Evolutionary conservation across 2,329 filamentous ascomycete genomes (phyloP).

Genomic region (Neonectria ditissima): DNA sequence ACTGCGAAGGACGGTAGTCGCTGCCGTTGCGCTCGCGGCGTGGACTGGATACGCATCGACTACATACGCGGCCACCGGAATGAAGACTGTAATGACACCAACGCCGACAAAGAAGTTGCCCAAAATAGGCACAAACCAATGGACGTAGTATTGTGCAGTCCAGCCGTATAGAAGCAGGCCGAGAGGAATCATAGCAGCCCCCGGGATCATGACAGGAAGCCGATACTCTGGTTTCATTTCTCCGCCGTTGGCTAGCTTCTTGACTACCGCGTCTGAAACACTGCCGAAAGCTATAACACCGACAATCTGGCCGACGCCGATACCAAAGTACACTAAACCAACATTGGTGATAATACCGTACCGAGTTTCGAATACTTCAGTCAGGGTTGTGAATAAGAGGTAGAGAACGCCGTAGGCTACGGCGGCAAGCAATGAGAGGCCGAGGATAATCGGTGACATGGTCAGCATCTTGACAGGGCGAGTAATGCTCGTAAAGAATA

Average conservation of each 20-base stretch:
- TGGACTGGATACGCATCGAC: slow-evolving; percentile 36
- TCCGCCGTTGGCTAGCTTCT: slow-evolving; percentile 25
- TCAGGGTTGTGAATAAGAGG: slow-evolving; percentile 65
- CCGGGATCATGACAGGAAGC: slow-evolving; percentile 36
- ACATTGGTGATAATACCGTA: slow-evolving; percentile 47
- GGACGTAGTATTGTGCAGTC: slow-evolving; percentile 57
- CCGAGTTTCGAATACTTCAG: slow-evolving; percentile 57
- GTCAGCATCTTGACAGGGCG: slow-evolving; percentile 63
- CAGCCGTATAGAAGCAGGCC: slow-evolving; percentile 44
- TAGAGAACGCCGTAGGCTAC: slow-evolving; percentile 67
- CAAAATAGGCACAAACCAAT: slow-evolving; percentile 66
- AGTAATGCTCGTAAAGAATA: slow-evolving; percentile 49
- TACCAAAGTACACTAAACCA: slow-evolving; percentile 61
- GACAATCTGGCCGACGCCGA: slow-evolving; percentile 50
- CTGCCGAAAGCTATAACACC: slow-evolving; percentile 21
- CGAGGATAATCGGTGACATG: slow-evolving; percentile 56
- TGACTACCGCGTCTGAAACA: slow-evolving; percentile 28
- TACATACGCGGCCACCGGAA: slow-evolving; percentile 57
- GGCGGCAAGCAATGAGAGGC: slow-evolving; percentile 61
- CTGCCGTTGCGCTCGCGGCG: slow-evolving; percentile 35
- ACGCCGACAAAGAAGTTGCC: slow-evolving; percentile 55
- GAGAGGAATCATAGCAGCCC: slow-evolving; percentile 31
- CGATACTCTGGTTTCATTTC: slow-evolving; percentile 36
- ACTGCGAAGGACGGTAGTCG: slow-evolving; percentile 31
- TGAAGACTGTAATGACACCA: slow-evolving; percentile 52